A percentile compares a stretch with the other conserved stretches of the same genome.
phyloP scores from a whole-genome alignment of 2,329 filamentous ascomycete genomes.

The Apiospora phragmitis region DNA sequence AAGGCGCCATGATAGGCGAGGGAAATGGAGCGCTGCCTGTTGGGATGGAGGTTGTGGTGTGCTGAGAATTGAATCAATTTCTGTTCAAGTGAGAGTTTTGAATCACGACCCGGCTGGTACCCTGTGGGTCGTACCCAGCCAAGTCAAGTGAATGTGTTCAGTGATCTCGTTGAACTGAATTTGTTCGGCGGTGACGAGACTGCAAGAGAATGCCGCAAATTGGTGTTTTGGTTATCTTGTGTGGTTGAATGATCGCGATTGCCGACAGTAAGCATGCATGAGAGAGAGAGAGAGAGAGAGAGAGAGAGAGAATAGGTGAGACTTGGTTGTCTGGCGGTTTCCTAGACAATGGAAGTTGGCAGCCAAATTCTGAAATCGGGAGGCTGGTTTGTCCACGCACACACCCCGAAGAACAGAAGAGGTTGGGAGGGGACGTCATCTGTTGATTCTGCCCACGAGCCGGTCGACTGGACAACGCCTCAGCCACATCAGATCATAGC shows the following conservation, averaged over 20 bases:
- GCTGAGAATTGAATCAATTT: neutral
- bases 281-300: neutral
- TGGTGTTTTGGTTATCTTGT: neutral
- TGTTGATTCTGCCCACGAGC: neutral
- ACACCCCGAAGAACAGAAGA: neutral
- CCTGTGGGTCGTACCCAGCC: constrained; percentile 11
- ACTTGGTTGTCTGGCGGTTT: neutral
- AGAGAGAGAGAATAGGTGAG: neutral
- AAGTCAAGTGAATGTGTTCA: neutral
- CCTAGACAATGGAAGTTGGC: neutral
- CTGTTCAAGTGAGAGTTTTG: neutral
- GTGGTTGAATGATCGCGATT: neutral
- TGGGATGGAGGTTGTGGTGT: constrained; percentile 1
- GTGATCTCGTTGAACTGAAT: neutral
- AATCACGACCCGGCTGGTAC: constrained; percentile 10
- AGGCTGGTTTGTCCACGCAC: constrained; percentile 3
- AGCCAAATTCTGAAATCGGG: neutral
- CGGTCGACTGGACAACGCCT: neutral
- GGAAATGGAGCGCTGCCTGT: neutral
- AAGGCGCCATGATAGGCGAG: constrained; percentile 30
- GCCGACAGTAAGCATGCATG: neutral
- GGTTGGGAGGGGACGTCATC: neutral
- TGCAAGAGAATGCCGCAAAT: neutral
- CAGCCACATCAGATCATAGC: neutral
- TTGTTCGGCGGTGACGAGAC: neutral